phyloP scores from a whole-genome alignment of 192 early-diverging fungal genomes.

The Coemansia sp. region DNA sequence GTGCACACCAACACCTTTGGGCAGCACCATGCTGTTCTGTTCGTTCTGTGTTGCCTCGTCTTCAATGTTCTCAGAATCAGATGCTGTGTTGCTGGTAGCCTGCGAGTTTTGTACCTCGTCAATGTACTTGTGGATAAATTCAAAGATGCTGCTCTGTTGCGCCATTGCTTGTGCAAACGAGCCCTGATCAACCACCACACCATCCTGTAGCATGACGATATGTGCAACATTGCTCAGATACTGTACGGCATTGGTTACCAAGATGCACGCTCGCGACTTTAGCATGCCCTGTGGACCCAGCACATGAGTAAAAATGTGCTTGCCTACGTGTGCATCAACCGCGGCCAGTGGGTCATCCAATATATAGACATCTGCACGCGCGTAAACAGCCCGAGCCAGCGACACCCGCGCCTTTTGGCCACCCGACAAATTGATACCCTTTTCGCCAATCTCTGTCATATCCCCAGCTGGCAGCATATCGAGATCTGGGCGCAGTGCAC shows the following conservation, averaged over 20 bases:
- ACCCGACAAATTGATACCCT: constrained; percentile 21
- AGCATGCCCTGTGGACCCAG: constrained; percentile 53
- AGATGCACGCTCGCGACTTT: constrained; percentile 47
- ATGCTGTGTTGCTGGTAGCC: no score
- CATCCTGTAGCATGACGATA: constrained; percentile 45
- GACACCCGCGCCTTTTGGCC: constrained; percentile 15
- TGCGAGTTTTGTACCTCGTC: neutral
- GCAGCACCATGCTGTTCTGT: no score
- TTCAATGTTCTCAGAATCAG: neutral
- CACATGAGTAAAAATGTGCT: constrained; percentile 58
- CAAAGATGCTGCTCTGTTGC: neutral
- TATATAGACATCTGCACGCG: constrained; percentile 61
- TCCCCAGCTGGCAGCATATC: constrained; percentile 57
- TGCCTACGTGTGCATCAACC: constrained; percentile 62
- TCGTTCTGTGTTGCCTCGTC: no score
- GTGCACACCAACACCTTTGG: neutral
- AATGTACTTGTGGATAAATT: constrained; percentile 5
- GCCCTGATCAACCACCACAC: constrained; percentile 4
- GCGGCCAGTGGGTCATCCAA: constrained; percentile 75
- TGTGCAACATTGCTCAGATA: constrained; percentile 48
- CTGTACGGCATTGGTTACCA: constrained; percentile 59
- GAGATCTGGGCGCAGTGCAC: constrained; percentile 55
- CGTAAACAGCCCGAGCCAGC: constrained; percentile 57
- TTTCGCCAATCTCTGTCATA: constrained; percentile 24
- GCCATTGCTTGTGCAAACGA: neutral